Base-by-base conservation (phyloP, 441 rosid genomes). In the Hypseocharis bilobata region DNA sequence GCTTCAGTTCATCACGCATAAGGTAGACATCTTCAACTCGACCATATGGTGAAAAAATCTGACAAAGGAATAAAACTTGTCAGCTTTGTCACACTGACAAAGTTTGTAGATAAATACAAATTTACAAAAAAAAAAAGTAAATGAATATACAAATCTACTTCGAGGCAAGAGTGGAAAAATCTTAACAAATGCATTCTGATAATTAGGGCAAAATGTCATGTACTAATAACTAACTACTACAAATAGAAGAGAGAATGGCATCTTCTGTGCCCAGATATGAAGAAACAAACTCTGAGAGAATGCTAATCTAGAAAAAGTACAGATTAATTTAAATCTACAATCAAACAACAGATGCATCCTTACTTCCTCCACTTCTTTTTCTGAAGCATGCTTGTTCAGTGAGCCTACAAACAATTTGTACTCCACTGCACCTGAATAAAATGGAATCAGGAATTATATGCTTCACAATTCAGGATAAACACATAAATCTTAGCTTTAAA, bases 21-120 rank as follows among this genome's bases (percentile, higher is more conserved):
- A 94, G 94, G 79, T 94, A 94, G 62, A 91, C 99, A 83, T 94
- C 99, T 82, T 94, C 99, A 72, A 94, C 91, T 23, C 78, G 86
- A 45, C 99, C 99, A 82, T 83, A 91, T 60, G 82, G 86, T 62
- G 85, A 71, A 78, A 94, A 94, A n/a, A 94, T 78, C 99, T 94
- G 88, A 25, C 68, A 47, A 63, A 65, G 63, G 63, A 54, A 71
- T 49, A 73, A 17, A 56, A 47, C 29, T 23, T 49, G 3, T 38
- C 4, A 4, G 20, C 4, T n/a, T 47, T n/a, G 6, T 3, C 19
- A 17, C 20, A 30, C 6, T 30, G 13, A 54, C 4, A 16, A 3
- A 8, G 14, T 25, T 32, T 7, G 32, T n/a, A 26, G 32, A 22
- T 1, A 29, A 57, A 5, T 57, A 45, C 36, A 30, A n/a, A 62